Percentiles rank a stretch among this genome's conserved stretches.
Evolutionary conservation across 2,329 filamentous ascomycete genomes (phyloP).

Genomic region (Zasmidium cellare): DNA sequence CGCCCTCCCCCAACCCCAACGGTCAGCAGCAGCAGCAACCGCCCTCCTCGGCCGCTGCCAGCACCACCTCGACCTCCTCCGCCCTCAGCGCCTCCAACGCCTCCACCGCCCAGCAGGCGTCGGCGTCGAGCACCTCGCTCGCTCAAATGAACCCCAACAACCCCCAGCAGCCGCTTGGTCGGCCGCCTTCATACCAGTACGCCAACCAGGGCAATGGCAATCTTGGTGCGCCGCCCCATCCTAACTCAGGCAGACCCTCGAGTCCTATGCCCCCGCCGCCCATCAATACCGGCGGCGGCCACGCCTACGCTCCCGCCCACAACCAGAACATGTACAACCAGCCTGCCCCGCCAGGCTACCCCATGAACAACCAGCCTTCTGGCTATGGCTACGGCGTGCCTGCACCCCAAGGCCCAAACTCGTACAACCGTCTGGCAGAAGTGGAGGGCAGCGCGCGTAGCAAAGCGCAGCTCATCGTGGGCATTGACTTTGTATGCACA

Average conservation of each 20-base stretch:
- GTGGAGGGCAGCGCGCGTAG: conserved; percentile 85
- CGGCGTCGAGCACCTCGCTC: conserved; percentile 51
- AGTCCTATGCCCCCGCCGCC: conserved; percentile 43
- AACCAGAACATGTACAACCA: conserved; percentile 43
- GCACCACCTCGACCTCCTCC: conserved; percentile 33
- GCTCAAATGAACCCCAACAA: conserved; percentile 51
- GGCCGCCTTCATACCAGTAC: conserved; percentile 65
- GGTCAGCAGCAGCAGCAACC: conserved; percentile 18
- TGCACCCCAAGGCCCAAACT: conserved; percentile 20
- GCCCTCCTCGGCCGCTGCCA: conserved; percentile 23
- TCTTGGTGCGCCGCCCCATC: conserved; percentile 37
- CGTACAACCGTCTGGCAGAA: conserved; percentile 50
- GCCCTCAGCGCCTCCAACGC: conserved; percentile 21
- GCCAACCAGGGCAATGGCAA: conserved; percentile 41
- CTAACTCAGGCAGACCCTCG: conserved; percentile 50
- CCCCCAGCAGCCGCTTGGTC: conserved; percentile 50
- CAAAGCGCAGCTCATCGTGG: conserved; percentile 96
- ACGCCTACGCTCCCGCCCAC: conserved; percentile 51
- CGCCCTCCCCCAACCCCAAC: conserved; percentile 58
- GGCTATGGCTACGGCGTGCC: conserved; percentile 24
- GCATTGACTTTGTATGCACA: conserved; percentile 87
- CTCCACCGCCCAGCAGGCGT: conserved; percentile 35
- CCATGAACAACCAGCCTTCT: conserved; percentile 31
- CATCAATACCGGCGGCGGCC: conserved; percentile 51
- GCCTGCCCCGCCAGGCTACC: conserved; percentile 38